Evolutionary conservation across 2,329 filamentous ascomycete genomes (phyloP), one percentile per base, ranked within the genome.

Genomic region (Talaromyces sp.): DNA sequence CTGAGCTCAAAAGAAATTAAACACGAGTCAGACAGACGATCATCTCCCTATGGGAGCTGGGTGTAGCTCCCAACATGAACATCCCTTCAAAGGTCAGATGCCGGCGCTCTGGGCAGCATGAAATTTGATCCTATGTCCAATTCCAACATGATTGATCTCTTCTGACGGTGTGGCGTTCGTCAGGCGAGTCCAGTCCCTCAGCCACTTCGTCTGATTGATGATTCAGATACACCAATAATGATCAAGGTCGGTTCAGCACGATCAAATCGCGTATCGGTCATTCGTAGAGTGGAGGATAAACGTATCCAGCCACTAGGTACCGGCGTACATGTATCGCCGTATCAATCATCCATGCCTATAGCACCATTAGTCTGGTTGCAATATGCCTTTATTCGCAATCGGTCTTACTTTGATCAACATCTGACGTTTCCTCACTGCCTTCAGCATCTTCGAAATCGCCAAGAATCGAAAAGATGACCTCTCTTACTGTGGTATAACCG

Each of bases 401-500:
- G 6, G 25, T 40, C 57, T 43, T 22, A 59, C 57, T 53, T 19
- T 51, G 39, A 15, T 22, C 53, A 5, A 52, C 25, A 21, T 55
- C 45, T 31, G 53, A 57, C 33, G 19, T 37, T 7, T 31, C 46
- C 21, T 52, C 57, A 52, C 45, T 52, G 11, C 59, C 59, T 41
- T 54, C 54, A 4, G 58, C 58, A 40, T 60, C 54, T 17, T 52
- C 48, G 13, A 11, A 53, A 17, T 58, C 54, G 45, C 37, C 15
- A 2, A 60, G 54, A 35, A 57, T 50, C 7, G 40, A 43, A 10
- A 56, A 33, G 33, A 66, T 37, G 10, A 41, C 10, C 2, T 56
- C 57, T 48, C 48, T 61, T 9, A 70, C 61, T 7, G 61, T 56
- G 3, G 25, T 15, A 22, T 59, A 55, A n/a, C 43, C 43, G 15